Evolutionary conservation across 352 stramenopile species (phyloP), one percentile per base, ranked within the genome.

Genomic region (Phytophthora meadii): DNA sequence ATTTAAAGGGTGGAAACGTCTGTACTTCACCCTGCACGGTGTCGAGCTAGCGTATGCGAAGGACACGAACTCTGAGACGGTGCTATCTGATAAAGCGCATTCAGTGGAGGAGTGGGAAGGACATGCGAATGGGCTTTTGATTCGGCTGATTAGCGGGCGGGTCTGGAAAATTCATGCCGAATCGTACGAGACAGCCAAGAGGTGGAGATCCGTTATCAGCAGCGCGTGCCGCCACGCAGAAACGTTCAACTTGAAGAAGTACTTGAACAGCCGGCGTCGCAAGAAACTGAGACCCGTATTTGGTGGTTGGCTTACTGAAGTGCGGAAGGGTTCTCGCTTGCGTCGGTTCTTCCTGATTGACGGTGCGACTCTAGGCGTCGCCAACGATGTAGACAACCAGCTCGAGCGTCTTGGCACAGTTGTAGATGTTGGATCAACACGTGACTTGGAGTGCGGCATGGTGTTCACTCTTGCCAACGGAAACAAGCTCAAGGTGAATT

Each of bases 1-100:
- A 49, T 90, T 96, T 78, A 93, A 93, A 65, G 72, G 69, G 24
- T 93, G 84, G 84, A 94, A 92, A 65, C 86, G 82, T 2, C 59
- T 92, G 34, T 94, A 93, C 54, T 88, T 93, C 27, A 94, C 86
- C 25, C 65, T 96, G 6, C 88, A 96, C 28, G 86, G 86, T 12
- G 51, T 77, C 5, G 86, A 96, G 51, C 46, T 96, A 54, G 81
- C 77, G 10, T 93, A 82, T 46, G 69, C 86, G 11, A 85, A 88
- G 42, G 88, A 94, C 48, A 87, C 86, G n/a, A 90, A 90, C 52
- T 82, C 83, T 50, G 65, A 79, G 12, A 69, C 87, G 10, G 58
- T 82, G 49, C 65, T 88, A 28, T 88, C 74, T 30, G 86, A 92
- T 54, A 81, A 84, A 24, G 74, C 87, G 4, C 51, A 81, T 14